Evolutionary conservation across 352 stramenopile genomes (phyloP).

Genomic region (Elongisporangium anandrum): DNA sequence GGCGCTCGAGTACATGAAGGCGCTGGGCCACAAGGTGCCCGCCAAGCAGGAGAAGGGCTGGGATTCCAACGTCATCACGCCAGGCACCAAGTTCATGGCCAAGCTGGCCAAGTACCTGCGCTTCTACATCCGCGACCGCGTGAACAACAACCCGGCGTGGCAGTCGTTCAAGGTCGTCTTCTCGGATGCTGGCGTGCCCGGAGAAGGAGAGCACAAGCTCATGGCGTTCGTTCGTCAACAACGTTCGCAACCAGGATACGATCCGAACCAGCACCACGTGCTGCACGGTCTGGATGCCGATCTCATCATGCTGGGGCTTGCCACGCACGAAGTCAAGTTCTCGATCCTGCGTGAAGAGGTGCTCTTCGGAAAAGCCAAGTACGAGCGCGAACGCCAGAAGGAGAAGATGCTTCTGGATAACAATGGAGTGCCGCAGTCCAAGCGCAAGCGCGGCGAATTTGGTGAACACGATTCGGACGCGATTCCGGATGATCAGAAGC

Average conservation of each 20-base stretch:
- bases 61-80: slow-evolving; percentile 99
- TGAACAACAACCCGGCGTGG: slow-evolving; percentile 94
- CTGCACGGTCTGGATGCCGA: slow-evolving; percentile 98
- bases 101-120: slow-evolving; percentile 89
- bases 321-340: slow-evolving; percentile 98
- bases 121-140: slow-evolving; percentile 92
- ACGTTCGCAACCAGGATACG: slow-evolving; percentile 92
- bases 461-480: slow-evolving; percentile 74
- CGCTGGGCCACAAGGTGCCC: slow-evolving; percentile 81
- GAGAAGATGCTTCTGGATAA: slow-evolving; percentile 64
- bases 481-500: slow-evolving; percentile 86
- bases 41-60: slow-evolving; percentile 84
- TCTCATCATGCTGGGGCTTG: slow-evolving; percentile 99
- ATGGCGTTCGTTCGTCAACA: slow-evolving; percentile 97
- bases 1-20: slow-evolving; percentile 89
- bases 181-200: slow-evolving; percentile 94
- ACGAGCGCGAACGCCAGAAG: slow-evolving; percentile 64
- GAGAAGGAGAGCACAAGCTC: slow-evolving; percentile 99
- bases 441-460: slow-evolving; percentile 79
- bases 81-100: slow-evolving; percentile 98
- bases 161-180: slow-evolving; percentile 95
- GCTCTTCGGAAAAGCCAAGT: slow-evolving; percentile 83
- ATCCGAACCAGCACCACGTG: slow-evolving; percentile 97
- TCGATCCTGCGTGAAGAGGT: slow-evolving; percentile 97
- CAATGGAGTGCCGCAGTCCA: slow-evolving; percentile 67